Base-by-base conservation (phyloP, 1,284 basidiomycete genomes). In the Ceratobasidium sp. region DNA sequence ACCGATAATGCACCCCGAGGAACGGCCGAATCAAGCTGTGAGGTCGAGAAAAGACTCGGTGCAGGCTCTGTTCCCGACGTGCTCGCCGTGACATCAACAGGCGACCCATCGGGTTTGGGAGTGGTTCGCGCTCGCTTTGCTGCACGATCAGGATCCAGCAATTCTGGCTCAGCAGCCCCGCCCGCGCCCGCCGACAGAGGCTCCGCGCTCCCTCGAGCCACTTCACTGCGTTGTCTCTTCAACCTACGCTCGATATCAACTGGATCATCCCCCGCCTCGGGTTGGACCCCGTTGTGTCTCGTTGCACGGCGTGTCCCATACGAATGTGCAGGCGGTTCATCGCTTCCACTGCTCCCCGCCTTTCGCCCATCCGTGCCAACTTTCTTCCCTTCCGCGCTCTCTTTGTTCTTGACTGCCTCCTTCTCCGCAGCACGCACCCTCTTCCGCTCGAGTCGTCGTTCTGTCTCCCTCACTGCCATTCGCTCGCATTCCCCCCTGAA, bases 401-500 rank as follows among this genome's bases (percentile, higher is more conserved):
- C 77, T 49, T 75, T 79, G 35, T 81, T 82, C 50, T 83, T 85
- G 55, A 82, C 83, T 30, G 80, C 82, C 73, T 83, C 84, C 64
- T 83, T 85, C 75, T 84, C 86, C 75, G 85, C 86, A 75, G 82
- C 84, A 76, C 82, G 86, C 69, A 82, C 84, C 78, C 86, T 87
- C 77, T 84, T 85, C 72, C 84, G 82, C 74, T 89, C 89, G 23
- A 87, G 87, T 78, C 89, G 82, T 74, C 94, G 83, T 80, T 90
- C 88, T 74, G 87, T 82, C 82, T 96, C 92, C 41, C 97, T 85
- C 58, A 83, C 86, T 9, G 93, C 92, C 92, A 97, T 97, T 72
- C 92, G 86, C 80, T 93, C 91, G 80, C 96, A 98, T 80, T 98
- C 96, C 35, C 90, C 78, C 50, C 85, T 84, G 81, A 98, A 93